Conservation (phyloP, 768 basidiomycete species). For the Leccinum fibrillosum region DNA sequence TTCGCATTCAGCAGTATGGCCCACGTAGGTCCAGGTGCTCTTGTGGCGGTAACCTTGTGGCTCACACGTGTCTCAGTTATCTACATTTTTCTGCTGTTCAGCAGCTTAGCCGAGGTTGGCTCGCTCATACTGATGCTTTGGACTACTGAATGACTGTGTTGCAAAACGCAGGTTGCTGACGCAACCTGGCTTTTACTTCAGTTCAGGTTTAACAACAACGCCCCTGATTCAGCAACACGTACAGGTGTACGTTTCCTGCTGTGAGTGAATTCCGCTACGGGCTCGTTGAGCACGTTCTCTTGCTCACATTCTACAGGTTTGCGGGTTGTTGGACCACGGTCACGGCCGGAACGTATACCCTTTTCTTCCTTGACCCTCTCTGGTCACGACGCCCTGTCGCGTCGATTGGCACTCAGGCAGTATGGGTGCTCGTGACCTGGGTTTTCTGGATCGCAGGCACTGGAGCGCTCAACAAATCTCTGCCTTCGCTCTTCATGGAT, state of each 20-base stretch:
- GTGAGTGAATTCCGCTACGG: conserved; percentile 32
- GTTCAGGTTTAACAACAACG: conserved; percentile 50
- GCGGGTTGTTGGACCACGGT: conserved; percentile 58
- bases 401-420: conserved; percentile 55
- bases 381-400: conserved; percentile 52
- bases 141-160: conserved; percentile 2
- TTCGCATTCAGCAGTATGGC: conserved; percentile 46
- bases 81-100: conserved; percentile 50
- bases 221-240: conserved; percentile 44
- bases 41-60: conserved; percentile 13
- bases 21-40: conserved; percentile 39
- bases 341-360: conserved; percentile 49
- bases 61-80: conserved; percentile 35
- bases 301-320: conserved; percentile 39
- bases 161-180: conserved; percentile 42
- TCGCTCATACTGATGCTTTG: not conserved
- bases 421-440: conserved; percentile 61
- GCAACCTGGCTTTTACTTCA: conserved; percentile 59
- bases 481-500: conserved; percentile 42
- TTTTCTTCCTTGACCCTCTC: conserved; percentile 58
- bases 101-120: conserved; percentile 46
- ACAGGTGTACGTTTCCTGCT: conserved; percentile 46
- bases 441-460: conserved; percentile 58
- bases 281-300: not conserved
- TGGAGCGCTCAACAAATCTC: conserved; percentile 46